Conservation (phyloP, 2,329 filamentous ascomycete genomes). For the Ceratocystis huliohia region DNA sequence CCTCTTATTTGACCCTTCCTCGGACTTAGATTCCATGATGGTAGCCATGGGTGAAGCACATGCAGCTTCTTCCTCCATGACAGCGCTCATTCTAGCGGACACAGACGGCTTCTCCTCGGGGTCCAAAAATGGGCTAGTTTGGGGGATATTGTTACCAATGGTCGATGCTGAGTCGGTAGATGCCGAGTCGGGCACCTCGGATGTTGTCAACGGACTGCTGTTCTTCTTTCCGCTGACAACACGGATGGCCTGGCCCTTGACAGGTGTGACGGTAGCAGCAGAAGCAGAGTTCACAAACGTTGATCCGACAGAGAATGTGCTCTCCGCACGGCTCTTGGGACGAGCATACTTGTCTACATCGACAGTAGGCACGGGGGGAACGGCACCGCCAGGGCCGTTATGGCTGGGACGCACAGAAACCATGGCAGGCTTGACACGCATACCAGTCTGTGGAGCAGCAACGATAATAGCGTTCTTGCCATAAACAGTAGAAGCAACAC, state of each 20-base stretch:
- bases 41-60: slow-evolving; percentile 29
- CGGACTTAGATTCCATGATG: slow-evolving; percentile 24
- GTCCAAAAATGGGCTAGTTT: slow-evolving; percentile 44
- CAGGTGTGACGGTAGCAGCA: slow-evolving; percentile 43
- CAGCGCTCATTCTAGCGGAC: slow-evolving; percentile 39
- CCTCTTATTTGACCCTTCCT: slow-evolving; percentile 25
- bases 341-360: slow-evolving; percentile 49
- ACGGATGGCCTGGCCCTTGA: slow-evolving; percentile 47
- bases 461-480: slow-evolving; percentile 77
- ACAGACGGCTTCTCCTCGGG: slow-evolving; percentile 33
- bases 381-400: slow-evolving; percentile 36
- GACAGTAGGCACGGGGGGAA: slow-evolving; percentile 62
- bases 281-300: slow-evolving; percentile 55
- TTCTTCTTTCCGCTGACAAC: slow-evolving; percentile 39
- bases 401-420: slow-evolving; percentile 70
- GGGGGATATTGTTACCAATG: not conserved
- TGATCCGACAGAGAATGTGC: slow-evolving; percentile 54
- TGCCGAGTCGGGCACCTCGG: not conserved
- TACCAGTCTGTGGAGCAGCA: slow-evolving; percentile 72
- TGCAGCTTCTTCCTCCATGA: slow-evolving; percentile 41
- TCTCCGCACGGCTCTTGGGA: slow-evolving; percentile 40
- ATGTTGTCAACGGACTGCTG: slow-evolving; percentile 1
- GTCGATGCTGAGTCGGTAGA: slow-evolving; percentile 3
- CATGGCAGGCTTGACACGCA: slow-evolving; percentile 78
- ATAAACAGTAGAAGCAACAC: slow-evolving; percentile 87